Conservation (phyloP, 176 grass and related monocot genomes). For the Avena insularis region DNA sequence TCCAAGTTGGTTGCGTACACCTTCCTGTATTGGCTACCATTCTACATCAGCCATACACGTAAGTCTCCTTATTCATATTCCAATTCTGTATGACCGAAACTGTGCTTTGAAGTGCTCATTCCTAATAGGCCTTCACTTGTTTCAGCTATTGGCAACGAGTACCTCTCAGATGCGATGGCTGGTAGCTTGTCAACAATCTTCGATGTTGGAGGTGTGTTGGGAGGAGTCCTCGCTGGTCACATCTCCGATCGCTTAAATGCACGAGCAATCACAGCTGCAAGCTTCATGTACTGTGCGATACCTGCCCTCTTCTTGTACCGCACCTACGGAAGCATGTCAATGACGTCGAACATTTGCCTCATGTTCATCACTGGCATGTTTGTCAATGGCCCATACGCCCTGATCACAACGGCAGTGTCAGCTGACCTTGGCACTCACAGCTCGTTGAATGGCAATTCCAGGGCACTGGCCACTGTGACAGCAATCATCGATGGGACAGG, state of each 20-base stretch:
- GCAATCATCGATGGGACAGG: conserved; percentile 89
- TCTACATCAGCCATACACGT: conserved; percentile 94
- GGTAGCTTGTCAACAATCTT: conserved; percentile 85
- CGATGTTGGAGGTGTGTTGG: conserved; percentile 84
- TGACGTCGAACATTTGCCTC: conserved; percentile 67
- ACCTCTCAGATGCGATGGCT: conserved; percentile 71
- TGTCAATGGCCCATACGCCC: conserved; percentile 83
- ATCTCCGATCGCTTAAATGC: conserved; percentile 80
- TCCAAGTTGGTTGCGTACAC: conserved; percentile 89
- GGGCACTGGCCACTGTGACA: conserved; percentile 79
- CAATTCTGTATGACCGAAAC: conserved; percentile 1
- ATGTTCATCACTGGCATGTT: conserved; percentile 90
- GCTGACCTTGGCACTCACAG: conserved; percentile 85
- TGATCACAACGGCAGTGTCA: conserved; percentile 87
- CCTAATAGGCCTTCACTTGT: conserved; percentile 36
- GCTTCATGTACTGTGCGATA: conserved; percentile 83
- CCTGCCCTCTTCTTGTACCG: conserved; percentile 77
- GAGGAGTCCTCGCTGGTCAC: conserved; percentile 81
- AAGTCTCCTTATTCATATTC: conserved; percentile 40
- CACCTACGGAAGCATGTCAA: conserved; percentile 68
- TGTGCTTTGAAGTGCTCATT: not conserved
- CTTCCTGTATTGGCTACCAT: conserved; percentile 92
- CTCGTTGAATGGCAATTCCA: conserved; percentile 71
- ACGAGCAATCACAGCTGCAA: conserved; percentile 72
- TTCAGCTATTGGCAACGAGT: conserved; percentile 73